Percentiles rank a stretch among this genome's conserved stretches.
These are phyloP conservation scores for Chaetomiaceae sp. DNA, from an alignment of 2,329 filamentous ascomycete genomes.

Conservation along the genomic window DNA sequence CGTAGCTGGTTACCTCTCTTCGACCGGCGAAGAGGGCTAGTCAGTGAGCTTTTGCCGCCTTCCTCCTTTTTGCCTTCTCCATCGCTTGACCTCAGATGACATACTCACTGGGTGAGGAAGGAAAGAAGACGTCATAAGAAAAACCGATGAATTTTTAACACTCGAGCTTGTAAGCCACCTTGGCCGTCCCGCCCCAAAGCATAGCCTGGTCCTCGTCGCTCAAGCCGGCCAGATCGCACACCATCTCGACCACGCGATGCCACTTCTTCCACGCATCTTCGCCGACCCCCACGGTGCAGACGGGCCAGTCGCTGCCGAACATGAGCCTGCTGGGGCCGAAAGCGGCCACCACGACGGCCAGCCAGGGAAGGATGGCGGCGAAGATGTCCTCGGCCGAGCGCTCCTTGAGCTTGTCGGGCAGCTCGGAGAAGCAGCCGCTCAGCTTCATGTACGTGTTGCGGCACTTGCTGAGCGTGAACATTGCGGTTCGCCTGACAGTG, in stretches of 20 bases:
- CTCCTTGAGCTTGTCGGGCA: conserved; percentile 53
- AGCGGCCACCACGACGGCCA: conserved; percentile 63
- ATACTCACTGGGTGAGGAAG: no score
- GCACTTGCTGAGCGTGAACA: conserved; percentile 63
- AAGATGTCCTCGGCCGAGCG: conserved; percentile 55
- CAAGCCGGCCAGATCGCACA: conserved; percentile 61
- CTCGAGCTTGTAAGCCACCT: conserved; percentile 61
- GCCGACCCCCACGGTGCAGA: conserved; percentile 65
- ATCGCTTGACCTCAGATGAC: background rate
- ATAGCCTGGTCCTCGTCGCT: conserved; percentile 56
- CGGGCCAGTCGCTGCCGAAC: conserved; percentile 93
- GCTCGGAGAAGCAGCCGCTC: conserved; percentile 80
- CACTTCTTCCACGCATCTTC: conserved; percentile 67
- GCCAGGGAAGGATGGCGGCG: conserved; percentile 63
- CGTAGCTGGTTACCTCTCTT: background rate
- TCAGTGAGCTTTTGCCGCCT: background rate
- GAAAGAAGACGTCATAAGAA: no score
- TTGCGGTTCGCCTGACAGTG: conserved; percentile 44
- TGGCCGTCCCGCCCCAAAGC: conserved; percentile 70
- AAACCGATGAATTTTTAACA: background rate
- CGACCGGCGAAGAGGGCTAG: background rate
- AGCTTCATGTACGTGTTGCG: conserved; percentile 80
- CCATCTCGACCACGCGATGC: conserved; percentile 63
- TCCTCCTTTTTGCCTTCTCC: background rate
- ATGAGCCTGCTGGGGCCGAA: conserved; percentile 73